These are phyloP conservation scores for Bipolaris cookei DNA, from an alignment of 2,329 filamentous ascomycete genomes.

Conservation along the genomic window DNA sequence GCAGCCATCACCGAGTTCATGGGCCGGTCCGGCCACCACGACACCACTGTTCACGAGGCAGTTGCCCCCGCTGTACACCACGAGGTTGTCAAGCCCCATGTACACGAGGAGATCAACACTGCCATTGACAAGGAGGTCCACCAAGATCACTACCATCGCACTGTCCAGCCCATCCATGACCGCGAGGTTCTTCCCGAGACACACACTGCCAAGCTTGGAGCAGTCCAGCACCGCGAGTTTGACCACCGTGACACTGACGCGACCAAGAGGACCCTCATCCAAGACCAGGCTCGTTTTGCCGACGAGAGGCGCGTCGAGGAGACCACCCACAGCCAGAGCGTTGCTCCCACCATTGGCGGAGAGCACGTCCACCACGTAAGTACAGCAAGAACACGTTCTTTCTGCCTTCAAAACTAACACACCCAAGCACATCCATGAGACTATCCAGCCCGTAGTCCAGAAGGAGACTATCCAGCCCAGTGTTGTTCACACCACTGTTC, in stretches of 20 bases:
- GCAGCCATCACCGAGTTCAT: constrained; percentile 67
- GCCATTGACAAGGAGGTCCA: constrained; percentile 73
- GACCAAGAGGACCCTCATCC: constrained; percentile 37
- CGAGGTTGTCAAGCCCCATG: constrained; percentile 65
- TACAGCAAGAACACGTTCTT: neutral
- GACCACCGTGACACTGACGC: constrained; percentile 64
- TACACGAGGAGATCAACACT: constrained; percentile 67
- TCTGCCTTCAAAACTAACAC: constrained; percentile 13
- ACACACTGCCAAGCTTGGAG: constrained; percentile 65
- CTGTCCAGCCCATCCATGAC: constrained; percentile 68
- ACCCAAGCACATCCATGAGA: constrained; percentile 65
- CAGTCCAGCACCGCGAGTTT: constrained; percentile 66
- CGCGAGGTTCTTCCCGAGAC: constrained; percentile 65
- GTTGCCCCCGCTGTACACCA: constrained; percentile 66
- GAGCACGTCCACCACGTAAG: constrained; percentile 67
- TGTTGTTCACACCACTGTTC: constrained; percentile 73
- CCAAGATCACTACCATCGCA: constrained; percentile 75
- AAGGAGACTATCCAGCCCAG: constrained; percentile 72
- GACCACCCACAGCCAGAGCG: constrained; percentile 57
- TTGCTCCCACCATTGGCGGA: constrained; percentile 60
- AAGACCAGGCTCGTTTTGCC: constrained; percentile 63
- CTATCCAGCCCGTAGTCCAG: constrained; percentile 72
- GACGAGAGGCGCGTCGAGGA: constrained; percentile 57
- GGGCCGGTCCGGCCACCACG: constrained; percentile 65
- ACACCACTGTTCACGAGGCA: constrained; percentile 73